Base-by-base conservation (phyloP, 257 asterid species). In the Solanum raphanifolium region DNA sequence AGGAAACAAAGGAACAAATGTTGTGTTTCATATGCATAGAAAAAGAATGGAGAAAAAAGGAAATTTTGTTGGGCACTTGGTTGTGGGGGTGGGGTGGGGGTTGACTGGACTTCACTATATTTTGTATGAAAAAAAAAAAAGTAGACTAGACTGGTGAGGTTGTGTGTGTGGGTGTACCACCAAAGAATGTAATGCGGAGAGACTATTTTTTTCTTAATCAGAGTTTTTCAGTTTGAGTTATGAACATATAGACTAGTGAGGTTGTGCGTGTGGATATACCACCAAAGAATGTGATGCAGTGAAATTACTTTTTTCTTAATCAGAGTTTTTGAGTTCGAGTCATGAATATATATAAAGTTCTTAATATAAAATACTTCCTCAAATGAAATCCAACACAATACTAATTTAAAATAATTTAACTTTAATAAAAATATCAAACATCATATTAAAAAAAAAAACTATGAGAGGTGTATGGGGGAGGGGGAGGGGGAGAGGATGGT, bases 91-190 rank as follows among this genome's bases (percentile, higher is more conserved):
- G 1, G 20, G 48, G 32, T 1, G n/a, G 6, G 68, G 34, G 88
- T 86, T 86, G 88, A 86, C 83, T 86, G 23, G 88, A 86, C 83
- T 31, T 13, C 31, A 55, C 81, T 86, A 83, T 86, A 46, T 27
- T 20, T 52, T 13, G 41, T 71, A 18, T 86, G 25, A 23, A 13
- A 71, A 66, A 10, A 1, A 41, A 41, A 25, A 69, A 48, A 31
- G 71, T 29, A 43, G 88, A 85, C 87, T 39, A 16, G 43, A 27
- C 87, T 39, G 10, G 16, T 79, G 66, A 43, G 27, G 84, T 75
- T 79, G 38, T 18, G 65, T 18, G 60, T 5, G 62, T 5, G 65
- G 62, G 4, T 18, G 62, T 18, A 52, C 23, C 62, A 52, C 20
- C n/a, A 41, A 11, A 52, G n/a, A 18, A 52, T 18, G 10, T 52